Evolutionary conservation across 2,329 filamentous ascomycete genomes (phyloP).

Genomic region (Fusarium sambucinum): DNA sequence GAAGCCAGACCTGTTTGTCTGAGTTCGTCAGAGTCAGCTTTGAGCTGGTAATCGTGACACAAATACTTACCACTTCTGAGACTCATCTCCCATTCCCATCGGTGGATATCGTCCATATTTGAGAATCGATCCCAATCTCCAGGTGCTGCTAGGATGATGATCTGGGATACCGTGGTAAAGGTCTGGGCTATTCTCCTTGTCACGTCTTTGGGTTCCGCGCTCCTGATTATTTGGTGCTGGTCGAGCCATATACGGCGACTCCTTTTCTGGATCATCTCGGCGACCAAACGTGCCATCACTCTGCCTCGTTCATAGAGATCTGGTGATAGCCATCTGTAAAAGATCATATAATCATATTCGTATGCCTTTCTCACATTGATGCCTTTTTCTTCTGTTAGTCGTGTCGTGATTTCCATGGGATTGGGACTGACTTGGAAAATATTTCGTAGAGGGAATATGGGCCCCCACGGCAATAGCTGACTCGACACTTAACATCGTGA

Average conservation of each 20-base stretch:
- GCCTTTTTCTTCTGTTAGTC: neutral
- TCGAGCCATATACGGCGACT: constrained; percentile 22
- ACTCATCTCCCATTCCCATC: constrained; percentile 33
- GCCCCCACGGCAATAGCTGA: neutral
- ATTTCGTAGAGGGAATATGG: neutral
- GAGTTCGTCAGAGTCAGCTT: neutral
- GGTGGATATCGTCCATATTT: constrained; percentile 22
- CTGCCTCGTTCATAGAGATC: constrained; percentile 19
- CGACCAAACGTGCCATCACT: constrained; percentile 23
- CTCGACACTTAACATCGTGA: neutral
- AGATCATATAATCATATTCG: constrained; percentile 24
- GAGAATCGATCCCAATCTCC: constrained; percentile 19
- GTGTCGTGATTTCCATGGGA: rapidly evolving
- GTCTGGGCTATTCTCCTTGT: constrained; percentile 8
- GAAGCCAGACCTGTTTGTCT: constrained; percentile 29
- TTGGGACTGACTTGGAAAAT: neutral
- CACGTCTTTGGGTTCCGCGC: constrained; percentile 3
- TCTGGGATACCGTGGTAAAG: constrained; percentile 7
- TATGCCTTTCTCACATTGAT: neutral
- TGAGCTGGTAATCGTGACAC: neutral
- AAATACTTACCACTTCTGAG: constrained; percentile 17
- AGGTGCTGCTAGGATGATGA: constrained; percentile 1
- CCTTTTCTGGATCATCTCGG: constrained; percentile 22
- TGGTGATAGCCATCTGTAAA: constrained; percentile 22
- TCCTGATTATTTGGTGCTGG: constrained; percentile 20